Evolutionary conservation across 345 rosid genomes (phyloP).

Genomic region (Brassica juncea): DNA sequence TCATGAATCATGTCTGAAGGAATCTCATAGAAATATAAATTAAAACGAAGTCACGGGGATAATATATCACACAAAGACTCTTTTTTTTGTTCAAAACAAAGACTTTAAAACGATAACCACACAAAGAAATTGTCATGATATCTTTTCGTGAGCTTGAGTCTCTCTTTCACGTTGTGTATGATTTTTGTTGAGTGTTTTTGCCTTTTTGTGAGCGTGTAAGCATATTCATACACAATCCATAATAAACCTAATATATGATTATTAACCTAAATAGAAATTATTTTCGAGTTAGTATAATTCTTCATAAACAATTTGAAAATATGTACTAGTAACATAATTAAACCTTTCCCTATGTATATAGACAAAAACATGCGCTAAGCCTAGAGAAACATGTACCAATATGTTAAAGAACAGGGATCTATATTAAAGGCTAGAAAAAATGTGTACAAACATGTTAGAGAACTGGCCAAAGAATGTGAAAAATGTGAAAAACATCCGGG

Average conservation of each 20-base stretch:
- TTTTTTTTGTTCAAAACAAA: neutral
- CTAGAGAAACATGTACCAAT: neutral
- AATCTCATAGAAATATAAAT: neutral
- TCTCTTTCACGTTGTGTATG: neutral
- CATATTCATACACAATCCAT: neutral
- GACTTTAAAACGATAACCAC: neutral
- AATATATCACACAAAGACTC: neutral
- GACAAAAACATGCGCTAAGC: neutral
- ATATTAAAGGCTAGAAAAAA: neutral
- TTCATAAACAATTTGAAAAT: no score
- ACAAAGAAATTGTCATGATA: neutral
- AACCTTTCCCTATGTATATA: neutral
- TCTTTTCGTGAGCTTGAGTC: neutral
- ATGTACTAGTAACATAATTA: neutral
- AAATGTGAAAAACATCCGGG: neutral
- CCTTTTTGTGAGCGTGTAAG: neutral
- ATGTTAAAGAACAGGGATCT: neutral
- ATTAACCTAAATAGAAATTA: no score
- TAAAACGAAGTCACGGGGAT: neutral
- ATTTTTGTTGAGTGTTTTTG: neutral
- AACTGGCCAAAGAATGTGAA: neutral
- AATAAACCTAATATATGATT: neutral
- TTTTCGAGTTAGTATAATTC: no score
- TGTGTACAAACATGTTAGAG: neutral
- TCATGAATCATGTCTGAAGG: neutral